A percentile compares a stretch with the other conserved stretches of the same genome.
Conservation (phyloP, 768 basidiomycete species). For the Coprinopsis marcescibilis region DNA sequence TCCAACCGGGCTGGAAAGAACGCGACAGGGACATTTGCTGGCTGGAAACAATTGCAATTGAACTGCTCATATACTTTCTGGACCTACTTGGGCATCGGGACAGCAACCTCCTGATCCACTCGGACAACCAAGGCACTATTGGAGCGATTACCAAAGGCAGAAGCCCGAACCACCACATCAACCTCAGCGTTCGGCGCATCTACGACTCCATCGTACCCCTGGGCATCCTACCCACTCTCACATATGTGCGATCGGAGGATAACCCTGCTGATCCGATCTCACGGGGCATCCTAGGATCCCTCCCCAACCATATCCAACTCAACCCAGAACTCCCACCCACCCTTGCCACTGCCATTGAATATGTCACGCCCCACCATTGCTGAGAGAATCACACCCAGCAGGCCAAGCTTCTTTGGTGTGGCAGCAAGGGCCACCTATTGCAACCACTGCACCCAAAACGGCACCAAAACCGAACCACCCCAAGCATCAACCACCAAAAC, state of each 20-base stretch:
- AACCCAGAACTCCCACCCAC: neutral
- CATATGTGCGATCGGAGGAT: conserved; percentile 5
- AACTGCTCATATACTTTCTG: conserved; percentile 17
- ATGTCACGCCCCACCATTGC: neutral
- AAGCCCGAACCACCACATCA: conserved; percentile 23
- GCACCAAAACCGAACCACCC: neutral
- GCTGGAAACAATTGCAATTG: conserved; percentile 21
- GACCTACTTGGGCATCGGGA: conserved; percentile 9
- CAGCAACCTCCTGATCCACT: conserved; percentile 20
- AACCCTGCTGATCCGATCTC: conserved; percentile 14
- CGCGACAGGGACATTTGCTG: conserved; percentile 16
- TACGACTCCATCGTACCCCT: conserved; percentile 6
- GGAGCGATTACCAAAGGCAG: conserved; percentile 26
- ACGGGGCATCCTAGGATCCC: neutral
- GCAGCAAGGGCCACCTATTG: neutral
- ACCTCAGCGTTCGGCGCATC: conserved; percentile 21
- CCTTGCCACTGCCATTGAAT: neutral
- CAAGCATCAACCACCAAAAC: neutral
- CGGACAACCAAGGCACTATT: conserved; percentile 33
- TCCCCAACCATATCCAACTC: neutral
- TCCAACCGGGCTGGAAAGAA: conserved; percentile 10
- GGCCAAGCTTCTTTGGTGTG: neutral
- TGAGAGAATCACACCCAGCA: neutral
- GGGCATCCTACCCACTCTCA: conserved; percentile 6
- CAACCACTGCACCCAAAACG: neutral